Evolutionary conservation across 768 basidiomycete species (phyloP), one percentile per base, ranked within the genome.

Genomic region (Mycena crocata): DNA sequence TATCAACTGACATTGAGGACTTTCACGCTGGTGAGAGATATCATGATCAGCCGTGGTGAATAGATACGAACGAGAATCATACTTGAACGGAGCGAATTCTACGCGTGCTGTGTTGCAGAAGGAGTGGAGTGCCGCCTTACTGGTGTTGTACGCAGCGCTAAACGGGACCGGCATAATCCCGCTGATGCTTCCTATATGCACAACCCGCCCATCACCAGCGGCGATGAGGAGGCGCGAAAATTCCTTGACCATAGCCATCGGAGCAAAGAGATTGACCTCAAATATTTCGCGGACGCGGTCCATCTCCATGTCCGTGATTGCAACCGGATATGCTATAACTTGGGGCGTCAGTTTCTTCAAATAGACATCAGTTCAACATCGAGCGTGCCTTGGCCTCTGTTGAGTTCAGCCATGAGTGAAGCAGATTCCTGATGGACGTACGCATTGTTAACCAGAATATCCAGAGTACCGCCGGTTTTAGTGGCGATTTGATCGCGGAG

Each of bases 261-360:
- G 52, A 0, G 61, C 71, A 40, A 77, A 75, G 39, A 77, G 26
- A 59, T 78, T 77, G 28, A 74, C 71, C 19, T 77, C 73, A 48
- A 77, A 77, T 12, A 75, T 39, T 23, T 26, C 64, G 23, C 66
- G 54, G 40, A 67, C 69, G 4, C 55, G 31, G 10, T 54, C 64
- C 30, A 76, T 26, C 32, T 70, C 62, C 23, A 71, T 32, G 57
- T 75, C 76, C 5, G 72, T 50, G 23, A 52, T 45, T 3, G 63
- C 56, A 50, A 60, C 48, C 3, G 58, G 37, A 24, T 50, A 40
- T 14, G 58, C 58, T 60, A 17, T 8, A 42, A 42, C 17, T 42
- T 6, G 17, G 40, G 15, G 7, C n/a, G n/a, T 44, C 42, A 44
- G n/a, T 44, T 2, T 15, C 35, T 8, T 37, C n/a, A 37, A 37